Evolutionary conservation across 192 early-diverging fungal genomes (phyloP), one percentile per base, ranked within the genome.

Genomic region (Chytriomyces sp.): DNA sequence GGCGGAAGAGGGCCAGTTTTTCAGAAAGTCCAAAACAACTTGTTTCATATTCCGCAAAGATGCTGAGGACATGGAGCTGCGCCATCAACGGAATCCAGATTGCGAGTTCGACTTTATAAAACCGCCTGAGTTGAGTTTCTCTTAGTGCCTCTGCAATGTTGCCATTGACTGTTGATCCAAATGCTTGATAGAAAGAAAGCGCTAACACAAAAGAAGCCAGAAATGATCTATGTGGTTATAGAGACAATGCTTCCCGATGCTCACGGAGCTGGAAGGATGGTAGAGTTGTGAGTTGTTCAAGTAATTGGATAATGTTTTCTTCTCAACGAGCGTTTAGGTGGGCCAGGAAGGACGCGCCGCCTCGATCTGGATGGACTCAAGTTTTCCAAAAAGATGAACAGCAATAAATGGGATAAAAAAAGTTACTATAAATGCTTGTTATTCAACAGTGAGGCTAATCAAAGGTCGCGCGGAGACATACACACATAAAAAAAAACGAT

Each of bases 31-130:
- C 36, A 98, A 98, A 64, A 82, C 93, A 38, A 94, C 91, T 30
- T 85, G 93, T 30, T 74, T 96, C 54, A 94, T 98, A 52, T 96
- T 98, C 78, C 83, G 94, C 78, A 91, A 90, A 81, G 90, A 88
- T 56, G 94, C 92, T n/a, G 91, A 68, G 55, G 7, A 93, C 30
- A 81, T 95, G 55, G 94, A 98, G 39, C 79, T 98, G 49, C 78
- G 94, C 39, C 94, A 98, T 80, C 96, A 98, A 77, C 86, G 95
- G 44, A 96, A 89, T 77, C 89, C 96, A 10, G 96, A 98, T 76
- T 96, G 91, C 71, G 86, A 95, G 52, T 98, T 98, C 86, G 96
- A 98, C 63, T 98, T 93, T 85, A 78, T 93, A 63, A 95, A 93
- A 73, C 94, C 94, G 7, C n/a, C 7, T 44, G 6, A 17, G 59